A percentile compares a stretch with the other conserved stretches of the same genome.
phyloP scores from a whole-genome alignment of 805 yeast genomes.

The Candida piceae region DNA sequence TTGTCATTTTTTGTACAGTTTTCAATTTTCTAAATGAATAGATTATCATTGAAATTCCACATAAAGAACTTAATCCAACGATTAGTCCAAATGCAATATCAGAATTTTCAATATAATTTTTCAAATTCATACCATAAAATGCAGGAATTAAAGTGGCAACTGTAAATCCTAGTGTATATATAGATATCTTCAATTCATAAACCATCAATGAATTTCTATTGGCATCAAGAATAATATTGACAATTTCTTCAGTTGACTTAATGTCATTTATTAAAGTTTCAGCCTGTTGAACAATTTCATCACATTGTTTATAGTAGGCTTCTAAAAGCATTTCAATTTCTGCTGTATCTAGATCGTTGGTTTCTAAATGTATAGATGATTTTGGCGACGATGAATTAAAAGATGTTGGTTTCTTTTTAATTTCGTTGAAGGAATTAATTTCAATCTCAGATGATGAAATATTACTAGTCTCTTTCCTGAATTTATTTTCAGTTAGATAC shows the following conservation, averaged over 20 bases:
- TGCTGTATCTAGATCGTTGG: conserved; percentile 33
- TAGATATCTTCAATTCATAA: conserved; percentile 74
- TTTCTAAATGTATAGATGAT: conserved; percentile 3
- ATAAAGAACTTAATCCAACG: conserved; percentile 43
- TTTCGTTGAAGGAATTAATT: too few relatives aligned
- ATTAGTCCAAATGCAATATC: conserved; percentile 57
- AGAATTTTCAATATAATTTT: conserved; percentile 71
- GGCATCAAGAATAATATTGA: conserved; percentile 85
- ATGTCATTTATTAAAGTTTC: conserved; percentile 80
- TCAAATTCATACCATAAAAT: conserved; percentile 83
- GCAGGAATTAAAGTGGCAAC: conserved; percentile 84
- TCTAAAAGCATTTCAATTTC: conserved; percentile 86
- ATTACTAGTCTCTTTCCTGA: too few relatives aligned
- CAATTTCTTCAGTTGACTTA: conserved; percentile 87
- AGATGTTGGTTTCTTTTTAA: too few relatives aligned
- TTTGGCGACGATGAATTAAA: neutral
- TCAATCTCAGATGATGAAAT: too few relatives aligned
- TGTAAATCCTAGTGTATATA: conserved; percentile 79
- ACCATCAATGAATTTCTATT: conserved; percentile 88
- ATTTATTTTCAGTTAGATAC: conserved; percentile 56
- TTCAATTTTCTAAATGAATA: conserved; percentile 52
- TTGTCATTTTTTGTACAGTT: conserved; percentile 61
- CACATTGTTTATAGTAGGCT: conserved; percentile 86
- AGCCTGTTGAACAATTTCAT: conserved; percentile 88
- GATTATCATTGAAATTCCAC: conserved; percentile 51